These are phyloP conservation scores for Cryptococcus jaspeensis DNA, from an alignment of 1,284 basidiomycete species.

Conservation along the genomic window DNA sequence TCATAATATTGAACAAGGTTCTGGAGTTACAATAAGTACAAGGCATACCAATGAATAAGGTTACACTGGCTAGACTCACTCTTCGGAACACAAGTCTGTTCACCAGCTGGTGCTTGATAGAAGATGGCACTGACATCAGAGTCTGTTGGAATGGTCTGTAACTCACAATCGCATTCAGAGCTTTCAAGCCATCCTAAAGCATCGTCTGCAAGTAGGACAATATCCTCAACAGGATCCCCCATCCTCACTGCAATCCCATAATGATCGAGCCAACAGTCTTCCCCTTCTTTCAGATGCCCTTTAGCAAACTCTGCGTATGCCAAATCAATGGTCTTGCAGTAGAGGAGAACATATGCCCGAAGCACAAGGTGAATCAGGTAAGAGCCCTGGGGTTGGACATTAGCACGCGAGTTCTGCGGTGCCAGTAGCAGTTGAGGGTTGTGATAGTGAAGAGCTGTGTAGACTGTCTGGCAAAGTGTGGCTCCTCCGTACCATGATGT, in stretches of 20 bases:
- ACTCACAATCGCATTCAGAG: slow-evolving; percentile 7
- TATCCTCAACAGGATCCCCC: slow-evolving; percentile 60
- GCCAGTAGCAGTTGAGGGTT: slow-evolving; percentile 39
- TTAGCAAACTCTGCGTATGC: slow-evolving; percentile 75
- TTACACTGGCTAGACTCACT: no score
- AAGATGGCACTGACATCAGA: not conserved
- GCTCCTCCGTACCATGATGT: slow-evolving; percentile 84
- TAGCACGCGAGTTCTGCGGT: not conserved
- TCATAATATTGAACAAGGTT: slow-evolving; percentile 13
- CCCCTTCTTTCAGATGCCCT: slow-evolving; percentile 72
- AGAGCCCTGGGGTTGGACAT: slow-evolving; percentile 50
- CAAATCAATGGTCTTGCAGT: slow-evolving; percentile 80
- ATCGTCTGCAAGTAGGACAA: slow-evolving; percentile 63
- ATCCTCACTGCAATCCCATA: slow-evolving; percentile 77
- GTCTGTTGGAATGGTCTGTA: not conserved
- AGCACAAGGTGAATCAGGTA: slow-evolving; percentile 68
- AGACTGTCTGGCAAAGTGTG: slow-evolving; percentile 80
- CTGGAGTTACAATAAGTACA: slow-evolving; percentile 7
- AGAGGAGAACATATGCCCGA: slow-evolving; percentile 65
- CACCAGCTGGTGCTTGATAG: slow-evolving; percentile 9
- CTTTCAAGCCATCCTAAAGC: slow-evolving; percentile 58
- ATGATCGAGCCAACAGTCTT: slow-evolving; percentile 86
- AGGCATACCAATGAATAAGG: not conserved
- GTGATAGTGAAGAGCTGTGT: slow-evolving; percentile 76
- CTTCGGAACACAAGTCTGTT: slow-evolving; percentile 10